Evolutionary conservation across 495 filamentous ascomycete genomes (phyloP), one percentile per base, ranked within the genome.

Genomic region (Tuber calosporum): DNA sequence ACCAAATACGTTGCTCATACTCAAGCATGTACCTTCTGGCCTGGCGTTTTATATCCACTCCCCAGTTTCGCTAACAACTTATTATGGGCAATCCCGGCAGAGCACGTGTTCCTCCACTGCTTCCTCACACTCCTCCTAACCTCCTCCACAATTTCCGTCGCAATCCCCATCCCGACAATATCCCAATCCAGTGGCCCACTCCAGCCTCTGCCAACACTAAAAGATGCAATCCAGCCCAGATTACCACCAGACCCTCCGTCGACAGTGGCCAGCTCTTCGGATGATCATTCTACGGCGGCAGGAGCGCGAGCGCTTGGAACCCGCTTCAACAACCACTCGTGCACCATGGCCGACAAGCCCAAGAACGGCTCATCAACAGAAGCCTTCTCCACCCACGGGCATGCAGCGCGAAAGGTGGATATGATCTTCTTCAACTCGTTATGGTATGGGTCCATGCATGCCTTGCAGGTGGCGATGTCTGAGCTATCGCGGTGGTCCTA

Each of bases 51-150:
- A 84, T 92, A 87, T 36, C 87, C 92, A 41, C 92, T 95, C 72
- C 94, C 95, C 69, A 98, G 85, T 84, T 98, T 99, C 68, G 93
- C 92, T 73, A 98, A 87, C 89, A 97, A 93, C 83, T 97, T 99
- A 84, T 97, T 98, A 40, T 87, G 87, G n/a, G 93, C 91, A 77
- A 99, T 85, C 9, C 95, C 95, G 1, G 87, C 95, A 37, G 93
- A 94, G 83, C 93, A 97, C 22, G 94, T 97, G 81, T 98, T 98
- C 67, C 88, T 87, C 38, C 96, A 82, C 67, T 86, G 82, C 62
- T 89, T 86, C 79, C 86, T 87, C 42, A 98, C 87, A 39, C 86
- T 84, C 15, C 83, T 84, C 37, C 95, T 87, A 38, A 97, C 85
- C 66, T 87, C 84, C n/a, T 91, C 87, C 45, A 96, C 90, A 77